Evolutionary conservation across 1,139 yeast genomes (phyloP).

Genomic region (Debaryomyces singareniensis): DNA sequence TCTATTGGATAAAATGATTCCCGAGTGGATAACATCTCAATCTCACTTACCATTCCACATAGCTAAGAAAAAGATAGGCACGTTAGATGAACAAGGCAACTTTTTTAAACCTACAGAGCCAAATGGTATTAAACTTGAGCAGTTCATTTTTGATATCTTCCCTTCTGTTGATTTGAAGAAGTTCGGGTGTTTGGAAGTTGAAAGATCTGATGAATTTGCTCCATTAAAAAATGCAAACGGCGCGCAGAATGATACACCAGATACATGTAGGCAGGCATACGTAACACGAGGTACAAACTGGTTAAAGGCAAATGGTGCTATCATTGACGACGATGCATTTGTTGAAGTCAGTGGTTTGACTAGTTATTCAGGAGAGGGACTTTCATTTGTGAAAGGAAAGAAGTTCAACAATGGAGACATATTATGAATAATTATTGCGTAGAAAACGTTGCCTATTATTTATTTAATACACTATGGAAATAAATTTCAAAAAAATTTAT

Average conservation of each 20-base stretch:
- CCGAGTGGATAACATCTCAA: slow-evolving; percentile 64
- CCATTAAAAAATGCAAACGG: slow-evolving; percentile 93
- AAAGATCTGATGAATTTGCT: slow-evolving; percentile 77
- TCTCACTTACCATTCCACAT: slow-evolving; percentile 81
- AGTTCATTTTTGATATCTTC: slow-evolving; percentile 94
- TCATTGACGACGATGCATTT: slow-evolving; percentile 38
- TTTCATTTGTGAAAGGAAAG: slow-evolving; percentile 53
- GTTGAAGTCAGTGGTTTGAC: slow-evolving; percentile 78
- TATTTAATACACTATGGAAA: no score
- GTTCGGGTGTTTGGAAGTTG: slow-evolving; percentile 92
- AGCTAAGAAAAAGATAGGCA: slow-evolving; percentile 84
- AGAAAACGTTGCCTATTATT: neutral
- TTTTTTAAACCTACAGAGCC: slow-evolving; percentile 59
- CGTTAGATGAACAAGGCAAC: slow-evolving; percentile 45
- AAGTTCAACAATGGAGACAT: slow-evolving; percentile 36
- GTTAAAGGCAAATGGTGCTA: slow-evolving; percentile 66
- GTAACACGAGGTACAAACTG: slow-evolving; percentile 71
- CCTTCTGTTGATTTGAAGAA: slow-evolving; percentile 65
- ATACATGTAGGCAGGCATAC: slow-evolving; percentile 65
- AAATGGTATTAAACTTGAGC: slow-evolving; percentile 93
- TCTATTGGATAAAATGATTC: slow-evolving; percentile 53
- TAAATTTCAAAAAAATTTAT: neutral
- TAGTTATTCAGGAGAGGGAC: slow-evolving; percentile 82
- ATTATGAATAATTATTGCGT: neutral
- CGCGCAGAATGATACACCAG: slow-evolving; percentile 75